These are phyloP conservation scores for Magnusiomyces tetraspermus DNA, from an alignment of 1,139 yeast species.

Conservation along the genomic window DNA sequence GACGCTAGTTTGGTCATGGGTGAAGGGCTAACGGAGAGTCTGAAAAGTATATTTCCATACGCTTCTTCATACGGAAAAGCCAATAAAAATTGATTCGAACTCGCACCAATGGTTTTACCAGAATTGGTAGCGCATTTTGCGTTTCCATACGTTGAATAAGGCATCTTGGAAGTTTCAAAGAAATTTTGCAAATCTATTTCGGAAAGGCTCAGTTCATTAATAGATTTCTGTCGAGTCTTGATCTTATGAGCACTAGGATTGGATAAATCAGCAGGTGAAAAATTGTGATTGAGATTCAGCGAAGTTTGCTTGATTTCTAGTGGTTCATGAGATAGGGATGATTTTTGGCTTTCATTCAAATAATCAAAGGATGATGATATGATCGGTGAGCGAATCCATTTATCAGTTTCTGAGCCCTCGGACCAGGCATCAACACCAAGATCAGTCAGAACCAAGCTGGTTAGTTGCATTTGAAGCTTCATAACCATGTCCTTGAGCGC, in stretches of 20 bases:
- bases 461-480: conserved; percentile 26
- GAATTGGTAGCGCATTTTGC: neutral
- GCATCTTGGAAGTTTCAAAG: neutral
- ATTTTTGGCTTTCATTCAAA: neutral
- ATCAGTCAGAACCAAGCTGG: conserved; percentile 27
- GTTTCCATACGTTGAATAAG: neutral
- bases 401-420: conserved; percentile 29
- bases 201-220: neutral
- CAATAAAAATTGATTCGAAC: neutral
- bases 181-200: conserved; percentile 3
- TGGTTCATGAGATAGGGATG: neutral
- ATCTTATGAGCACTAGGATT: neutral
- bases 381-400: conserved; percentile 24
- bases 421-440: conserved; percentile 26
- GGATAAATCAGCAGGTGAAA: neutral
- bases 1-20: conserved; percentile 26
- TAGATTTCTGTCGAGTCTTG: neutral
- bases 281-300: neutral
- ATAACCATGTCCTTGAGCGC: conserved; percentile 21
- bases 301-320: neutral
- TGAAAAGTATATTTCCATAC: conserved; percentile 21
- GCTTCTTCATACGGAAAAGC: conserved; percentile 26
- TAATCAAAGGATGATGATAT: conserved; percentile 16
- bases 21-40: conserved; percentile 26
- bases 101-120: neutral